phyloP scores from a whole-genome alignment of 257 asterid genomes.

The Henckelia pumila region DNA sequence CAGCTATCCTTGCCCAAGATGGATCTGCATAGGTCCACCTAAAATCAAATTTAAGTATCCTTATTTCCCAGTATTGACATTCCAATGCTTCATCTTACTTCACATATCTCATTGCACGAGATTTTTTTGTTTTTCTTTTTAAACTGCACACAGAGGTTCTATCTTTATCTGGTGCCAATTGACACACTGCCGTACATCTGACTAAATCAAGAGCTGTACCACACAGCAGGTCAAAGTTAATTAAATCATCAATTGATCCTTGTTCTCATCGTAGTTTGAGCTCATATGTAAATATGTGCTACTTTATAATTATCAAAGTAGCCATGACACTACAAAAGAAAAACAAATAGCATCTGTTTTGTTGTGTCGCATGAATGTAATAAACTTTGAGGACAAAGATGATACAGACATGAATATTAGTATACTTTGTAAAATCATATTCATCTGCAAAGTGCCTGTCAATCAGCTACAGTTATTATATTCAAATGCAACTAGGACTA shows the following conservation, averaged over 20 bases:
- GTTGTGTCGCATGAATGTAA: background rate
- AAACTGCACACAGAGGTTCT: background rate
- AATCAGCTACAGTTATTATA: background rate
- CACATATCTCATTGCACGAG: background rate
- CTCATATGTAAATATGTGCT: background rate
- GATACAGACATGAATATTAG: background rate
- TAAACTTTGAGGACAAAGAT: background rate
- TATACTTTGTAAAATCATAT: background rate
- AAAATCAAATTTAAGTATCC: conserved; percentile 30
- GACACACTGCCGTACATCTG: background rate
- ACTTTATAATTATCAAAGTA: background rate
- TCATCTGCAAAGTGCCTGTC: background rate
- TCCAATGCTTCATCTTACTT: conserved; percentile 7
- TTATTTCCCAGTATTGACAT: conserved; percentile 2
- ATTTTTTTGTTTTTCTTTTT: too few species aligned
- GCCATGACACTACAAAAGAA: background rate
- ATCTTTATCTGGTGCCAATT: background rate
- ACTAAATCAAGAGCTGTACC: background rate
- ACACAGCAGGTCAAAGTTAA: background rate
- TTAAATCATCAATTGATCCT: background rate
- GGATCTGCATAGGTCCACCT: conserved; percentile 88
- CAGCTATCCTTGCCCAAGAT: conserved; percentile 80
- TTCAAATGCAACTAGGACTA: background rate
- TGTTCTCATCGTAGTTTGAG: too few species aligned
- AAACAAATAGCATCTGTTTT: background rate